Percentiles rank a stretch among this genome's conserved stretches.
These are phyloP conservation scores for Barnettozyma sucrosica DNA, from an alignment of 805 yeast species.

Conservation along the genomic window DNA sequence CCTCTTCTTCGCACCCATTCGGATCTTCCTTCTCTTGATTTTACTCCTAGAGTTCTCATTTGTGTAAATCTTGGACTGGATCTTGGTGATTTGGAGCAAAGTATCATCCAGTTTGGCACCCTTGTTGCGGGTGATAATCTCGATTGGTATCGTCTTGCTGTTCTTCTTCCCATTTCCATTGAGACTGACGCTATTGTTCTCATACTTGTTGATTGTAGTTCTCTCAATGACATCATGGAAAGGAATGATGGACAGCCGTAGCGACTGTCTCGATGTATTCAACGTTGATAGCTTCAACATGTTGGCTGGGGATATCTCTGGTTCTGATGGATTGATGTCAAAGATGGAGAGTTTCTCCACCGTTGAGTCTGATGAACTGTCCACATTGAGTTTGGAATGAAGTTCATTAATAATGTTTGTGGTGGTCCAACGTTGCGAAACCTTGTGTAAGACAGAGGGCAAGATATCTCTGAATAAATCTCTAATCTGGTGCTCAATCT, in stretches of 20 bases:
- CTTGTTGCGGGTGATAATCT: conserved; percentile 11
- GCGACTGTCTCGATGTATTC: conserved; percentile 71
- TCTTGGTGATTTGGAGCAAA: conserved; percentile 20
- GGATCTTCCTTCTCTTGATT: conserved; percentile 21
- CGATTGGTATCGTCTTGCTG: conserved; percentile 18
- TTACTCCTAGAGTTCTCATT: conserved; percentile 20
- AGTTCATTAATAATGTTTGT: conserved; percentile 29
- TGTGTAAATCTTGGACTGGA: conserved; percentile 22
- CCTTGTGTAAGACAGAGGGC: conserved; percentile 73
- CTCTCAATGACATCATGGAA: conserved; percentile 55
- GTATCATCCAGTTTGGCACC: conserved; percentile 16
- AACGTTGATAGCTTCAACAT: conserved; percentile 63
- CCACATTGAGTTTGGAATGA: conserved; percentile 16
- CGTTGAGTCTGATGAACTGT: conserved; percentile 8
- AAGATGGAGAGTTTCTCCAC: conserved; percentile 35
- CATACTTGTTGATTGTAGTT: conserved; percentile 29
- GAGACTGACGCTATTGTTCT: conserved; percentile 9
- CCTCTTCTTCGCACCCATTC: conserved; percentile 11
- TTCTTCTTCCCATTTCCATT: conserved; percentile 13
- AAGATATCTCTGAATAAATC: conserved; percentile 78
- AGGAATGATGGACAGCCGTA: conserved; percentile 60
- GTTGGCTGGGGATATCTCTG: conserved; percentile 61
- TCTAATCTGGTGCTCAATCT: conserved; percentile 75
- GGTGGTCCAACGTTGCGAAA: conserved; percentile 60
- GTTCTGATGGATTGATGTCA: conserved; percentile 50